phyloP scores from a whole-genome alignment of 2,329 filamentous ascomycete genomes.

The Colletotrichum magnum region DNA sequence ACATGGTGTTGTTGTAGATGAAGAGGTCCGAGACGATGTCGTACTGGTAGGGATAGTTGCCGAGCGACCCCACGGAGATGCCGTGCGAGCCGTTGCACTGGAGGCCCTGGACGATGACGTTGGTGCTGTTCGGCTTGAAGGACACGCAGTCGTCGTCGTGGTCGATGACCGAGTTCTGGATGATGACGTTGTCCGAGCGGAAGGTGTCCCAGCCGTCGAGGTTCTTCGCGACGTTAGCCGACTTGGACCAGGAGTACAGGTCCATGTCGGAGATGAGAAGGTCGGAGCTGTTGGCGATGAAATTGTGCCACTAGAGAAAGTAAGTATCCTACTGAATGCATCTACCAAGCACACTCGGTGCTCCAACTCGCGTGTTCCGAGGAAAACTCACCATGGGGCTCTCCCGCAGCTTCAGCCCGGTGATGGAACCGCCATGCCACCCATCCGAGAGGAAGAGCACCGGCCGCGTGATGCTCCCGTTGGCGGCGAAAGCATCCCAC shows the following conservation, averaged over 20 bases:
- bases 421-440: background rate
- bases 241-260: conserved; percentile 51
- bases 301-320: conserved; percentile 57
- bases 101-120: conserved; percentile 77
- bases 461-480: conserved; percentile 9
- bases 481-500: background rate
- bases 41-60: conserved; percentile 73
- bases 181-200: conserved; percentile 72
- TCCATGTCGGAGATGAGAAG: conserved; percentile 73
- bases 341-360: no score
- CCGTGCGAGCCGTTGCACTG: conserved; percentile 79
- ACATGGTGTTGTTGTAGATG: conserved; percentile 72
- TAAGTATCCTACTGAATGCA: no score
- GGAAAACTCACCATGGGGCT: conserved; percentile 50
- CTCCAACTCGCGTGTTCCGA: no score
- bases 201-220: conserved; percentile 78
- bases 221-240: conserved; percentile 56
- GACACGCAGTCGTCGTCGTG: conserved; percentile 79
- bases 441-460: conserved; percentile 10
- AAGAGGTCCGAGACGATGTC: conserved; percentile 80
- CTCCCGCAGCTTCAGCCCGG: conserved; percentile 61
- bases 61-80: conserved; percentile 78
- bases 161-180: conserved; percentile 75
- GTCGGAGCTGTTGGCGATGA: conserved; percentile 75
- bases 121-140: conserved; percentile 81